A percentile compares a stretch with the other conserved stretches of the same genome.
Conservation (phyloP, 2,329 filamentous ascomycete species). For the Calycina herbarum region DNA sequence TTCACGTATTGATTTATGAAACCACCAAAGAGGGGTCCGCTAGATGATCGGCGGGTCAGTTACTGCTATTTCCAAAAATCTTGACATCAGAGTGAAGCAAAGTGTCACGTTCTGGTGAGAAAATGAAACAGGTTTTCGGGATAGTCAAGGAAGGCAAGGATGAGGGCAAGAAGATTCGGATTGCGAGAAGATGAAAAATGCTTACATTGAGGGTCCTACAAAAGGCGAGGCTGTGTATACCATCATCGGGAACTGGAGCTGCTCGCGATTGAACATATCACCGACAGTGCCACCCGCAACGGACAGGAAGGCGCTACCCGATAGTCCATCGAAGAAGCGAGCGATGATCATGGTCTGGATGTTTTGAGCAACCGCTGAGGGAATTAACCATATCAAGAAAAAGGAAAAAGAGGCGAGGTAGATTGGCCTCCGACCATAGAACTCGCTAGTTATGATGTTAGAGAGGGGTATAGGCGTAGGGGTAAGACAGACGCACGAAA, state of each 20-base stretch:
- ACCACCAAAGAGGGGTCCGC: slow-evolving; percentile 63
- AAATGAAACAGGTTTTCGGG: slow-evolving; percentile 1
- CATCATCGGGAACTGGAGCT: slow-evolving; percentile 81
- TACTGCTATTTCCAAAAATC: not conserved
- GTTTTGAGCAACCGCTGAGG: slow-evolving; percentile 77
- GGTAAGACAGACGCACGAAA: slow-evolving; percentile 44
- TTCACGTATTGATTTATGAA: slow-evolving; percentile 75
- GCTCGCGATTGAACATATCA: slow-evolving; percentile 68
- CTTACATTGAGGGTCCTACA: slow-evolving; percentile 53
- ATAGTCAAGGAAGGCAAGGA: not conserved
- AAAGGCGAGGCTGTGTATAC: slow-evolving; percentile 70
- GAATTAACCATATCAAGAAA: slow-evolving; percentile 79
- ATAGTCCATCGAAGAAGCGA: slow-evolving; percentile 75
- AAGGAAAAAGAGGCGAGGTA: slow-evolving; percentile 73
- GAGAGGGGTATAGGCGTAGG: not conserved
- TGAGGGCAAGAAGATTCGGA: not conserved
- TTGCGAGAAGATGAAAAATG: not conserved
- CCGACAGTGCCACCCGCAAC: slow-evolving; percentile 86
- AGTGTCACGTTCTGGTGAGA: slow-evolving; percentile 3
- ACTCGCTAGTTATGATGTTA: slow-evolving; percentile 44
- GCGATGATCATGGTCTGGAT: slow-evolving; percentile 76
- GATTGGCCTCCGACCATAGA: slow-evolving; percentile 80
- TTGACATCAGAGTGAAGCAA: not conserved
- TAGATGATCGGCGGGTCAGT: slow-evolving; percentile 4
- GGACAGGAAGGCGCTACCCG: slow-evolving; percentile 66